Base-by-base conservation (phyloP, 306 rosid species). In the Dryas octopetala region DNA sequence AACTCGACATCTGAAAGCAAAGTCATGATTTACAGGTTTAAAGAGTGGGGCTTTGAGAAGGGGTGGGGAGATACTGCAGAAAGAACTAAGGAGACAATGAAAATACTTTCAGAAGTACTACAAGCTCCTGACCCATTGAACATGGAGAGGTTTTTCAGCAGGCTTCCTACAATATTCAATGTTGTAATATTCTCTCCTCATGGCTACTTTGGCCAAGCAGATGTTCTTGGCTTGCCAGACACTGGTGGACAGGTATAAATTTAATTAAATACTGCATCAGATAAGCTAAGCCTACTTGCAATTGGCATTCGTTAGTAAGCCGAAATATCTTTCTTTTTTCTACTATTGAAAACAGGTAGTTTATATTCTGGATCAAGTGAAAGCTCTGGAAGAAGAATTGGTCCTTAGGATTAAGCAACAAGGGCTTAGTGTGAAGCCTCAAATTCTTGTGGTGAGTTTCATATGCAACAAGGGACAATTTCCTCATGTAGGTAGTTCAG, bases 221-320 rank as follows among this genome's bases (percentile, higher is more conserved):
- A 87, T 80, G 98, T 94, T 43, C 97, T 94, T 57, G 98, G 98
- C 59, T 82, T 94, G 87, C 97, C 98, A 11, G 98, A 94, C 81
- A 94, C 98, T 0, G 98, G 98, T 53, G 98, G 98, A 46, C 98
- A 94, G 94, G 98, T 94, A 85, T 58, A 73, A 48, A 9, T 44
- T 47, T 23, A 5, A 41, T 5, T 2, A 43, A 3, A 23, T 13
- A 13, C 28, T 19, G 14, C 9, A 23, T 23, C 53, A 4, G 8
- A 57, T 55, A 12, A 43, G 66, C 43, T 32, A 54, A 43, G 65
- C 17, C 64, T 41, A 66, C 0, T 23, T 4, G 48, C 41, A 10
- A 15, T 19, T 28, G 26, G 19, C 26, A 44, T 44, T 45, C 3
- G 11, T 46, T 44, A 2, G 3, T 44, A 13, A 44, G 26, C 13